These are phyloP conservation scores for Metarhizium humberi DNA, from an alignment of 2,329 filamentous ascomycete species.

Conservation along the genomic window DNA sequence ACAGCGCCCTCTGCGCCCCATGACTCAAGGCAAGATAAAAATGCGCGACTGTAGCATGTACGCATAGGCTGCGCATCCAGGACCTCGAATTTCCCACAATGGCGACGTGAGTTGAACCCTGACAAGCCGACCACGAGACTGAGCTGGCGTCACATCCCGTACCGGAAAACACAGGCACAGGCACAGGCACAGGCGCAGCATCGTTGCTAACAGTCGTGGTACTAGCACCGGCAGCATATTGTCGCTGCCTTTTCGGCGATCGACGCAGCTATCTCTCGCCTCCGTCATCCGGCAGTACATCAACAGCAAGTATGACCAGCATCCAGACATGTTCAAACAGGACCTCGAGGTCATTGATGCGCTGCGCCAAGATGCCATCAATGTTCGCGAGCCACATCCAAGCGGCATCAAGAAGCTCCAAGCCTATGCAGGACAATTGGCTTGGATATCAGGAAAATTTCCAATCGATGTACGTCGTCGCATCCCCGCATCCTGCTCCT, in stretches of 20 bases:
- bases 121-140: background rate
- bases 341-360: slow-evolving; percentile 79
- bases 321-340: slow-evolving; percentile 89
- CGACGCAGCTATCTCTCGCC: slow-evolving; percentile 68
- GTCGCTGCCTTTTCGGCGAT: slow-evolving; percentile 80
- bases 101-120: background rate
- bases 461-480: slow-evolving; percentile 65
- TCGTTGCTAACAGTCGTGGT: background rate
- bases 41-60: background rate
- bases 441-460: slow-evolving; percentile 92
- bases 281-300: slow-evolving; percentile 89
- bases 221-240: slow-evolving; percentile 48
- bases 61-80: too few species aligned
- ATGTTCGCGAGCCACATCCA: slow-evolving; percentile 77
- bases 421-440: slow-evolving; percentile 82
- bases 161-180: too few species aligned
- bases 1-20: background rate
- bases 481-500: background rate
- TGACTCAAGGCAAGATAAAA: background rate
- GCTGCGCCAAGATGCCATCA: slow-evolving; percentile 76
- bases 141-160: background rate
- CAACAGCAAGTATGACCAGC: slow-evolving; percentile 96
- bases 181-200: too few species aligned
- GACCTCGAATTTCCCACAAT: background rate
- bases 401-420: slow-evolving; percentile 85